Conservation (phyloP, 495 filamentous ascomycete genomes). For the Viridothelium virens region DNA sequence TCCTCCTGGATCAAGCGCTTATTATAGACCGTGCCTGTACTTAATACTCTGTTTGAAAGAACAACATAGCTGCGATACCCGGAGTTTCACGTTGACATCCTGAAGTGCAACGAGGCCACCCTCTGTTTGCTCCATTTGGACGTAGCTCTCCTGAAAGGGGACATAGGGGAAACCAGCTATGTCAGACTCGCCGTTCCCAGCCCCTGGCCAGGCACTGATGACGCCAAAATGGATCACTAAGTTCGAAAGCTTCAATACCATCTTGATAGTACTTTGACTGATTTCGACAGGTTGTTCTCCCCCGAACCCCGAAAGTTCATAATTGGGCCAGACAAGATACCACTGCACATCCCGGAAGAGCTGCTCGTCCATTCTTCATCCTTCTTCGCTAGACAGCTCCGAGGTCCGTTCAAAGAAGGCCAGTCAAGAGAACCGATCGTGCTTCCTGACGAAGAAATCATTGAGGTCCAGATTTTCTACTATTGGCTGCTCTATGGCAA, state of each 20-base stretch:
- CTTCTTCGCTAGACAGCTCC: neutral
- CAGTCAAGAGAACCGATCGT: neutral
- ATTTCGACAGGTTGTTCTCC: neutral
- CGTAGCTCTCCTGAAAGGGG: no score
- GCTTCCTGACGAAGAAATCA: neutral
- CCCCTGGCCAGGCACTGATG: neutral
- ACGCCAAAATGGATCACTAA: neutral
- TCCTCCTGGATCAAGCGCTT: no score
- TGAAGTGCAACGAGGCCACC: no score
- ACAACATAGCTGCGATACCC: no score
- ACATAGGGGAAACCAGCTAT: no score
- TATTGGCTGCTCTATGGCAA: slow-evolving; percentile 3
- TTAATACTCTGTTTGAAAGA: no score
- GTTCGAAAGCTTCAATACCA: neutral
- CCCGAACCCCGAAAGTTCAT: neutral
- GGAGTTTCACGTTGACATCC: no score
- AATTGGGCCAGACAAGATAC: neutral
- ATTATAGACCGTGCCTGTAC: no score
- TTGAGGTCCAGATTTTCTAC: neutral
- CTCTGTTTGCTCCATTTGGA: no score
- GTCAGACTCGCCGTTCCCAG: neutral
- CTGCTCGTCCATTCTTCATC: neutral
- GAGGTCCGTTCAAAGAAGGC: neutral
- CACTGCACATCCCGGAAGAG: slow-evolving; percentile 2
- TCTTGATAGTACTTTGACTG: neutral